phyloP scores from a whole-genome alignment of 345 rosid genomes.

The Jatropha curcas region DNA sequence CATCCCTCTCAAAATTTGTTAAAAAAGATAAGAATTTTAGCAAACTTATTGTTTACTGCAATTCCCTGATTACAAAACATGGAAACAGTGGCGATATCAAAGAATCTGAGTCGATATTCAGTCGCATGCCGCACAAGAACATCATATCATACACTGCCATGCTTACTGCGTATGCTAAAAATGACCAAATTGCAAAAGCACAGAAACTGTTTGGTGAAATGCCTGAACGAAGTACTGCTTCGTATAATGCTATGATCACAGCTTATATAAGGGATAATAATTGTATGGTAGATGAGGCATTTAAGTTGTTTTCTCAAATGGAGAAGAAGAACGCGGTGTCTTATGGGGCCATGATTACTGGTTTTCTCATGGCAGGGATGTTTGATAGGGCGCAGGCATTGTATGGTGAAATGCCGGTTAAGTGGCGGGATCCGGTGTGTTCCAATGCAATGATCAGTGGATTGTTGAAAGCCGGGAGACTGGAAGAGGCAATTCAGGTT shows the following conservation, averaged over 20 bases:
- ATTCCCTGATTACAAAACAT: constrained; percentile 60
- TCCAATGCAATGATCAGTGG: constrained; percentile 72
- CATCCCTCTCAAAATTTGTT: background rate
- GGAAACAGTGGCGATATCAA: constrained; percentile 54
- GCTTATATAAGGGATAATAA: constrained; percentile 54
- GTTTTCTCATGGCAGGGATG: constrained; percentile 58
- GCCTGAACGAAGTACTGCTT: constrained; percentile 55
- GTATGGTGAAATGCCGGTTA: constrained; percentile 40
- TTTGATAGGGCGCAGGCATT: constrained; percentile 53
- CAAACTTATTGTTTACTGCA: constrained; percentile 49
- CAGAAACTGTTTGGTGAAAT: constrained; percentile 65
- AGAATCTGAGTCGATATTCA: constrained; percentile 62
- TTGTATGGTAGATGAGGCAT: constrained; percentile 43
- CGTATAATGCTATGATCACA: constrained; percentile 81
- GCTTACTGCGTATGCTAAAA: constrained; percentile 60
- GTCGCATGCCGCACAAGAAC: constrained; percentile 52
- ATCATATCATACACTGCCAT: constrained; percentile 76
- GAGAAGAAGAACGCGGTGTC: constrained; percentile 56
- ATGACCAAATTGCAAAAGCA: constrained; percentile 56
- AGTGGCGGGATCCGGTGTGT: constrained; percentile 68
- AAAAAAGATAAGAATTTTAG: background rate
- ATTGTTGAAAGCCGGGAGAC: constrained; percentile 53
- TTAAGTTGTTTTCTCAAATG: constrained; percentile 45
- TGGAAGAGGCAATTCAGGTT: constrained; percentile 52
- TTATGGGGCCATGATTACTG: constrained; percentile 71